Evolutionary conservation across 2,329 filamentous ascomycete genomes (phyloP).

Genomic region (Onygenales sp.): DNA sequence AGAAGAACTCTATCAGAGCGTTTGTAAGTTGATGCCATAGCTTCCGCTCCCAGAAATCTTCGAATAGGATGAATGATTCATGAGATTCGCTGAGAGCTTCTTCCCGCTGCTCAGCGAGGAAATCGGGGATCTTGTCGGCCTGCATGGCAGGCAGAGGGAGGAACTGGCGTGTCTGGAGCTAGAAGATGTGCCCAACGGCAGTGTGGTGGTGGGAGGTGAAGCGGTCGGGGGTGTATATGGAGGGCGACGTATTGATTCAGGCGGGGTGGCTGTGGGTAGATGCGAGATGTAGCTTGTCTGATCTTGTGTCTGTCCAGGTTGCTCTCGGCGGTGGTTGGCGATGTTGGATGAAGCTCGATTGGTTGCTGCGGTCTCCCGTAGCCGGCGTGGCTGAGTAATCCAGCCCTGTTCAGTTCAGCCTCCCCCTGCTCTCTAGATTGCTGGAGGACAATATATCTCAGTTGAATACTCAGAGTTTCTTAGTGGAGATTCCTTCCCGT

Average conservation of each 20-base stretch:
- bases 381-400: slow-evolving; percentile 4
- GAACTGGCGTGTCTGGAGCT: background rate
- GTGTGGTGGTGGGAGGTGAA: background rate
- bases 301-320: slow-evolving; percentile 3
- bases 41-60: slow-evolving; percentile 96
- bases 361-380: slow-evolving; percentile 20
- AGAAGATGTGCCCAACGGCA: background rate
- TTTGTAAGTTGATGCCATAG: slow-evolving; percentile 98
- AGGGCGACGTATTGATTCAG: background rate
- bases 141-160: slow-evolving; percentile 51
- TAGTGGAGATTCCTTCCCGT: too few relatives aligned
- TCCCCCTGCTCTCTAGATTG: background rate
- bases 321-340: slow-evolving; percentile 7
- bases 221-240: background rate
- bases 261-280: background rate
- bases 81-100: slow-evolving; percentile 80
- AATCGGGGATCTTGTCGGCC: slow-evolving; percentile 79
- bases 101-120: slow-evolving; percentile 84
- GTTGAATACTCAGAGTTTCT: too few relatives aligned
- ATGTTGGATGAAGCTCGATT: slow-evolving; percentile 16
- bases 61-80: slow-evolving; percentile 78
- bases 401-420: background rate
- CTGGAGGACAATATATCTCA: too few relatives aligned
- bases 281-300: background rate
- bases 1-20: slow-evolving; percentile 79